Evolutionary conservation across 1,284 basidiomycete genomes (phyloP).

Genomic region (Phlebopus sp.): DNA sequence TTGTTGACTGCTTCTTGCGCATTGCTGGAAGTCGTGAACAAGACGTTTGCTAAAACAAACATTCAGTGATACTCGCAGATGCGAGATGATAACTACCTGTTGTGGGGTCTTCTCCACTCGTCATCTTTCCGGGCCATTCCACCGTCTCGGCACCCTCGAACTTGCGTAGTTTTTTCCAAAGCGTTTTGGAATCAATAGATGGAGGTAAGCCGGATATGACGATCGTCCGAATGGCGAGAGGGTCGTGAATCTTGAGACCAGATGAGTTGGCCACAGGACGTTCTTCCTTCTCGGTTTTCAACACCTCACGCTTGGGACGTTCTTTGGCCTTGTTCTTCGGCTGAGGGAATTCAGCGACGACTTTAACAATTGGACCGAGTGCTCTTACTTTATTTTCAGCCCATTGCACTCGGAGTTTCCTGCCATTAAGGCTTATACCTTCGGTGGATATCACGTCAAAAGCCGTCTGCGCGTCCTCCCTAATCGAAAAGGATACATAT

Average conservation of each 20-base stretch:
- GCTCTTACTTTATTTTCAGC: slow-evolving; percentile 70
- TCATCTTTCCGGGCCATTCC: slow-evolving; percentile 63
- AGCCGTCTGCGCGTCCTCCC: slow-evolving; percentile 84
- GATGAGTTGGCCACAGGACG: slow-evolving; percentile 34
- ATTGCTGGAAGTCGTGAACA: slow-evolving; percentile 71
- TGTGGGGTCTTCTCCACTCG: slow-evolving; percentile 39
- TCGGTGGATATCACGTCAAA: slow-evolving; percentile 59
- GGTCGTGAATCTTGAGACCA: slow-evolving; percentile 51
- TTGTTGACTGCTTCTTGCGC: slow-evolving; percentile 77
- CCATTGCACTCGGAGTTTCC: slow-evolving; percentile 76
- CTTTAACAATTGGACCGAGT: slow-evolving; percentile 1
- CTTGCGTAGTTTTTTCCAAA: slow-evolving; percentile 91
- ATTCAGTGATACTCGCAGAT: slow-evolving; percentile 11
- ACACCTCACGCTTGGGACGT: slow-evolving; percentile 11
- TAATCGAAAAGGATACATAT: slow-evolving; percentile 90
- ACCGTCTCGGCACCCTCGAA: slow-evolving; percentile 69
- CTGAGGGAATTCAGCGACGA: slow-evolving; percentile 19
- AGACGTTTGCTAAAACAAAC: slow-evolving; percentile 58
- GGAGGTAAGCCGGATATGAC: slow-evolving; percentile 74
- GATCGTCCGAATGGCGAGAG: slow-evolving; percentile 77
- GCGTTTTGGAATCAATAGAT: slow-evolving; percentile 65
- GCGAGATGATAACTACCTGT: slow-evolving; percentile 25
- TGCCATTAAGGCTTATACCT: slow-evolving; percentile 57
- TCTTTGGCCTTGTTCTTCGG: slow-evolving; percentile 42
- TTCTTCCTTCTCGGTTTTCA: slow-evolving; percentile 38